Percentiles rank a stretch among this genome's conserved stretches.
phyloP scores from a whole-genome alignment of 164 flowering plant species.

The Piper betle region DNA sequence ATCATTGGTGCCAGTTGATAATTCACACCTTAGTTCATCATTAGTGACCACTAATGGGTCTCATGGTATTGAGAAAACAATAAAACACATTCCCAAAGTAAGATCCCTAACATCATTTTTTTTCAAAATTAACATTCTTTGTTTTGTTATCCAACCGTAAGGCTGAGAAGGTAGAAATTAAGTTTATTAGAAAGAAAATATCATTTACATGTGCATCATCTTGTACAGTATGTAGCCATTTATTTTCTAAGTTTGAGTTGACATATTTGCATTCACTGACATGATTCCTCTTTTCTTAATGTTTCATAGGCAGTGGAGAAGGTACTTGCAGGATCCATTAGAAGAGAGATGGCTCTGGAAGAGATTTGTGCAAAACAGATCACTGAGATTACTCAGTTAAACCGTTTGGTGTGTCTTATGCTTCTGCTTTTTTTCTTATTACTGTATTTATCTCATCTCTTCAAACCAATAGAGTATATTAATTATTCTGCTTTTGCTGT shows the following conservation, averaged over 20 bases:
- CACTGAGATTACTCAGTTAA: constrained; percentile 73
- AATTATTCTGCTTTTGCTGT: neutral
- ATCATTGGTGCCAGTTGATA: too few species aligned
- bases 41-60: constrained; percentile 48
- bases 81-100: constrained; percentile 66
- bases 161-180: neutral
- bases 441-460: neutral
- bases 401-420: constrained; percentile 58
- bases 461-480: neutral
- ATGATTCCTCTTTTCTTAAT: too few species aligned
- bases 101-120: constrained; percentile 5
- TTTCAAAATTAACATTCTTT: too few species aligned
- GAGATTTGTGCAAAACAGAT: constrained; percentile 70
- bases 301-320: constrained; percentile 75
- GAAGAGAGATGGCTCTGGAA: constrained; percentile 22
- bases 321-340: constrained; percentile 88
- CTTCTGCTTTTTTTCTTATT: constrained; percentile 2
- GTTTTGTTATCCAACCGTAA: too few species aligned
- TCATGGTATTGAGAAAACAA: constrained; percentile 30
- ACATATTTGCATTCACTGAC: too few species aligned
- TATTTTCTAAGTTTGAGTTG: too few species aligned
- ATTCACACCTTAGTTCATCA: constrained; percentile 11
- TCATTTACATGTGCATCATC: too few species aligned
- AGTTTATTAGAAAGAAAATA: neutral
- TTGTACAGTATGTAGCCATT: too few species aligned